Conservation (phyloP, 2,329 filamentous ascomycete genomes). For the Epichloe bromicola region DNA sequence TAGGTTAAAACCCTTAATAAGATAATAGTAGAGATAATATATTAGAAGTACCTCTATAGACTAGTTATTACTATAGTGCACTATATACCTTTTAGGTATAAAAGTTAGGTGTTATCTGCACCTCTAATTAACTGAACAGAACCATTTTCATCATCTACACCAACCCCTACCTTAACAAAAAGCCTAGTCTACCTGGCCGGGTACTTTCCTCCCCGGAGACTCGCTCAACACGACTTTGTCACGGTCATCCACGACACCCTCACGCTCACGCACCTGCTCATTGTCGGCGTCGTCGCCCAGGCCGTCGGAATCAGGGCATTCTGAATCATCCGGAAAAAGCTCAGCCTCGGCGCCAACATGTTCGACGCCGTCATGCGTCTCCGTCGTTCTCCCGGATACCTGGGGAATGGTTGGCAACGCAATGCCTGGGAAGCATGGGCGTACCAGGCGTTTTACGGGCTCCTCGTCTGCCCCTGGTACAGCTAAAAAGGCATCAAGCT, state of each 20-base stretch:
- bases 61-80: too few species aligned
- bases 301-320: conserved; percentile 48
- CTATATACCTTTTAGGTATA: too few species aligned
- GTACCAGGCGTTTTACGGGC: conserved; percentile 44
- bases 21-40: too few species aligned
- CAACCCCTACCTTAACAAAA: too few species aligned
- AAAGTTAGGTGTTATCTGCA: too few species aligned
- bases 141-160: too few species aligned
- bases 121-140: too few species aligned
- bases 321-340: conserved; percentile 48
- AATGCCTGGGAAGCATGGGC: conserved; percentile 30
- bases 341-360: conserved; percentile 51
- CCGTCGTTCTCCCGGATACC: conserved; percentile 44
- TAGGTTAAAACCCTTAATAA: too few species aligned
- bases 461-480: conserved; percentile 58
- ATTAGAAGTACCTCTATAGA: too few species aligned
- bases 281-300: conserved; percentile 52
- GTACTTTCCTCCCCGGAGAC: conserved; percentile 59
- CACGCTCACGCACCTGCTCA: conserved; percentile 50
- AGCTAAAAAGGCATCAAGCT: conserved; percentile 29
- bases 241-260: conserved; percentile 55
- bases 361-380: conserved; percentile 50
- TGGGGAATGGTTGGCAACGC: conserved; percentile 34
- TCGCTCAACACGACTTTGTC: conserved; percentile 54
- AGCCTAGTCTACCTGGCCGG: conserved; percentile 51